A percentile compares a stretch with the other conserved stretches of the same genome.
These are phyloP conservation scores for Pelargonium cotyledonis DNA, from an alignment of 441 rosid genomes.

Conservation along the genomic window DNA sequence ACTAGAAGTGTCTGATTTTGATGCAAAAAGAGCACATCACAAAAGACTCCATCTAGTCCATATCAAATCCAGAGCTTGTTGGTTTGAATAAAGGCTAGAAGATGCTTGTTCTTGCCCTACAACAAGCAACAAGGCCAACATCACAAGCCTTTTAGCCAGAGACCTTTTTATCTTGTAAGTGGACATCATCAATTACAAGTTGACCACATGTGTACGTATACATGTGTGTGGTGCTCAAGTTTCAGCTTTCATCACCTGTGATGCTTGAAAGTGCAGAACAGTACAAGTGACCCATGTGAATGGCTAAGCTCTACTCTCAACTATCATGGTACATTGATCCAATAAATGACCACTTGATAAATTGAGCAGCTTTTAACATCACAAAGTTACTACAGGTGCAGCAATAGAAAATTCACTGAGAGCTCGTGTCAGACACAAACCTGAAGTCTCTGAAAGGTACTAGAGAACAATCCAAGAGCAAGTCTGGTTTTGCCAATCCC, in stretches of 20 bases:
- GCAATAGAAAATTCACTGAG: neutral
- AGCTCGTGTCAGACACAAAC: neutral
- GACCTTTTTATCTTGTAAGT: neutral
- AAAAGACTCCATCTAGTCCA: no score
- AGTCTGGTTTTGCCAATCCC: neutral
- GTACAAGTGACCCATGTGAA: conserved; percentile 1
- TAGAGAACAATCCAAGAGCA: neutral
- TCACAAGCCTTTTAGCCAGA: no score
- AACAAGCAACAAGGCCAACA: no score
- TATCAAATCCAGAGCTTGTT: no score
- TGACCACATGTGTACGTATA: neutral
- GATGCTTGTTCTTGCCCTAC: no score
- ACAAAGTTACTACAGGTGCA: neutral
- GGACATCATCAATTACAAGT: neutral
- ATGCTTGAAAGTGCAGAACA: neutral
- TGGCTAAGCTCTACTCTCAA: neutral
- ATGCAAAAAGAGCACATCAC: no score
- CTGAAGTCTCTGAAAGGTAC: neutral
- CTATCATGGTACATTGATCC: neutral
- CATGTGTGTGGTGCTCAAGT: neutral
- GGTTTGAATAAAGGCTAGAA: no score
- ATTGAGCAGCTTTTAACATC: neutral
- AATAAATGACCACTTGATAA: neutral
- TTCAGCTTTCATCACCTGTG: neutral
- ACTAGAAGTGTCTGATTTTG: no score